Base-by-base conservation (phyloP, 73 alveolate genomes). In the Paramecium bursaria region DNA sequence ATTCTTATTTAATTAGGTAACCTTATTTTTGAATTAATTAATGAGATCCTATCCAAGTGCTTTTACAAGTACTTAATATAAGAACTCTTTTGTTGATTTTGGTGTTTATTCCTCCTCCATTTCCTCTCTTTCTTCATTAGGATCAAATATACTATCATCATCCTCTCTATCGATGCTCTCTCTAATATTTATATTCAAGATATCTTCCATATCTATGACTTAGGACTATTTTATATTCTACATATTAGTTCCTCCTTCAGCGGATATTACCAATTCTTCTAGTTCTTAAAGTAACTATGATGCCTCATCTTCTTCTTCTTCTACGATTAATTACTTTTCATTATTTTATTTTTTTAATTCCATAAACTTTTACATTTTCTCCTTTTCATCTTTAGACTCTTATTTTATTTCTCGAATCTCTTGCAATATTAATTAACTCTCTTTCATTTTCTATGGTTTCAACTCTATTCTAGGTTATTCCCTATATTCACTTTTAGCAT, bases 171-270 rank as follows among this genome's bases (percentile, higher is more conserved):
- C 82, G 2, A 67, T 29, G 44, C 47, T 21, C 22, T 67, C 82
- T 42, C 82, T 67, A 10, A 67, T 57, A 25, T 25, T 17, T 14
- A 21, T 10, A 39, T 35, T 25, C 55, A 67, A 17, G 22, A 39
- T 35, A 67, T 67, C 82, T 11, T 57, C 54, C 14, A 67, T 57
- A 39, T 67, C 44, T 25, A 67, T 42, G 4, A 67, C 82, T 67
- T 67, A 67, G 7, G 82, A 67, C 14, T 67, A 57, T 67, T 67
- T 67, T 19, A 67, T 57, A 67, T 67, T 57, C 7, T n/a, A n/a
- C n/a, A n/a, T n/a, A n/a, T n/a, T n/a, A n/a, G n/a, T n/a, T n/a
- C 53, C 55, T 30, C 82, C 82, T 42, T 67, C 82, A 2, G 82
- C 82, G 22, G 82, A 53, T 67, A 33, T 35, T 17, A 67, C 82